Percentiles rank a stretch among this genome's conserved stretches.
Evolutionary conservation across 129 eudicot genomes (phyloP).

Genomic region (Glebionis coronaria): DNA sequence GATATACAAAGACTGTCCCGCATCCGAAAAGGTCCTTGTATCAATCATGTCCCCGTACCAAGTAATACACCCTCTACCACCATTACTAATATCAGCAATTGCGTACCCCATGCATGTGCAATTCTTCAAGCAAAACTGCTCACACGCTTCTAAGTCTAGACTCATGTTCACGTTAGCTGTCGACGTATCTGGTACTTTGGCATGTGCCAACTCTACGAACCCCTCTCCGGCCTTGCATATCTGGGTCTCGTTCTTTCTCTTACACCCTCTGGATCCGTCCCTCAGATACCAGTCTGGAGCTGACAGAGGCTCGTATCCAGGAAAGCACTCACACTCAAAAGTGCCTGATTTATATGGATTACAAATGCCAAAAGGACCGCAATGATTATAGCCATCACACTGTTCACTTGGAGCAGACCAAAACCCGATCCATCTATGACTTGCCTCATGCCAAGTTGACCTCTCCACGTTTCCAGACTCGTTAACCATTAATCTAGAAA

Average conservation of each 20-base stretch:
- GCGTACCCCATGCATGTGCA: slow-evolving; percentile 57
- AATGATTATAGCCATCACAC: slow-evolving; percentile 40
- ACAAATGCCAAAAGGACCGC: slow-evolving; percentile 42
- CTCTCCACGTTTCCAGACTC: slow-evolving; percentile 29
- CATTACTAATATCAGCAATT: slow-evolving; percentile 26
- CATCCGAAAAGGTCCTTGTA: slow-evolving; percentile 32
- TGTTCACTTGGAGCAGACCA: slow-evolving; percentile 37
- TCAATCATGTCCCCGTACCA: slow-evolving; percentile 47
- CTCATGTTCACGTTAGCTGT: slow-evolving; percentile 37
- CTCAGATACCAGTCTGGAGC: slow-evolving; percentile 41
- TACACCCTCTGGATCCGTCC: slow-evolving; percentile 49
- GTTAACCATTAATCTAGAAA: slow-evolving; percentile 32
- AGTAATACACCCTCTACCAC: slow-evolving; percentile 42
- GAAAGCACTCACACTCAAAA: slow-evolving; percentile 40
- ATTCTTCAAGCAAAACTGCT: slow-evolving; percentile 36
- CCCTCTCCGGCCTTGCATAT: slow-evolving; percentile 33
- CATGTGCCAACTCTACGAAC: slow-evolving; percentile 35
- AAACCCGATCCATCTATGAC: slow-evolving; percentile 27
- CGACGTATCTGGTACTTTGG: slow-evolving; percentile 45
- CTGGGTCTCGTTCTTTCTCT: slow-evolving; percentile 16
- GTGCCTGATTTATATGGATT: slow-evolving; percentile 13
- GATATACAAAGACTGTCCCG: slow-evolving; percentile 51
- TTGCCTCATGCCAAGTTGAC: slow-evolving; percentile 27
- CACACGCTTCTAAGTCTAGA: slow-evolving; percentile 37
- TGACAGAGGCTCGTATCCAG: slow-evolving; percentile 42